Evolutionary conservation across 2,329 filamentous ascomycete genomes (phyloP).

Genomic region (Fusarium sp.): DNA sequence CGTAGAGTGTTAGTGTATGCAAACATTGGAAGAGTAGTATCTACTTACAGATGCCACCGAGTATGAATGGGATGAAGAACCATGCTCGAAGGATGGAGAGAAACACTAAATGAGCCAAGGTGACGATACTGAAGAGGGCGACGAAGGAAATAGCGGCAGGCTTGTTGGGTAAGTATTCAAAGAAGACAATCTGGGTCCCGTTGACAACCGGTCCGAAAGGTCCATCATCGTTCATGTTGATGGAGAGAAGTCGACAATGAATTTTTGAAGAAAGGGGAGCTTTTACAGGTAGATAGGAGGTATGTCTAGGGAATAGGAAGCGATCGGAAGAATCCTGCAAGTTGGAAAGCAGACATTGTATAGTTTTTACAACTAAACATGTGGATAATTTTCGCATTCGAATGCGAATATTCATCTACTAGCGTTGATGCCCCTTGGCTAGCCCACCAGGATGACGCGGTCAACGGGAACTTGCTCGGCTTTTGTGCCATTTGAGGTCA

Average conservation of each 20-base stretch:
- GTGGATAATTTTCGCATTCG: conserved; percentile 9
- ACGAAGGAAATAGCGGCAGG: neutral
- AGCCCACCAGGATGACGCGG: conserved; percentile 17
- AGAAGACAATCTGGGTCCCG: conserved; percentile 17
- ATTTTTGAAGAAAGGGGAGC: accelerated
- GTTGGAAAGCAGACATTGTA: neutral
- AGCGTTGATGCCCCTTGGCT: neutral
- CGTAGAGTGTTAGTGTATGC: neutral
- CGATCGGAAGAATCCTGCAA: accelerated
- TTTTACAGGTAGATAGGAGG: too few species aligned
- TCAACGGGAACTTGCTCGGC: neutral
- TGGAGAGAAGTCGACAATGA: neutral
- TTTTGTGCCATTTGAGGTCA: too few species aligned
- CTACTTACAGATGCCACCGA: conserved; percentile 13
- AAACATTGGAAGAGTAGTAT: accelerated
- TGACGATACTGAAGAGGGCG: neutral
- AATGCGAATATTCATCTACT: conserved; percentile 20
- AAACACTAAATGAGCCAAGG: neutral
- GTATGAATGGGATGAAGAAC: conserved; percentile 20
- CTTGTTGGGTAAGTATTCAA: conserved; percentile 13
- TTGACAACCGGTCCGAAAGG: conserved; percentile 7
- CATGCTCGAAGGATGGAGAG: conserved; percentile 7
- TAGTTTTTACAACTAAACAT: neutral
- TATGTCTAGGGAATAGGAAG: too few species aligned
- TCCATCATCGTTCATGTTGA: conserved; percentile 6